Base-by-base conservation (phyloP, 2,329 filamentous ascomycete genomes). In the Colletotrichum liaoningense region DNA sequence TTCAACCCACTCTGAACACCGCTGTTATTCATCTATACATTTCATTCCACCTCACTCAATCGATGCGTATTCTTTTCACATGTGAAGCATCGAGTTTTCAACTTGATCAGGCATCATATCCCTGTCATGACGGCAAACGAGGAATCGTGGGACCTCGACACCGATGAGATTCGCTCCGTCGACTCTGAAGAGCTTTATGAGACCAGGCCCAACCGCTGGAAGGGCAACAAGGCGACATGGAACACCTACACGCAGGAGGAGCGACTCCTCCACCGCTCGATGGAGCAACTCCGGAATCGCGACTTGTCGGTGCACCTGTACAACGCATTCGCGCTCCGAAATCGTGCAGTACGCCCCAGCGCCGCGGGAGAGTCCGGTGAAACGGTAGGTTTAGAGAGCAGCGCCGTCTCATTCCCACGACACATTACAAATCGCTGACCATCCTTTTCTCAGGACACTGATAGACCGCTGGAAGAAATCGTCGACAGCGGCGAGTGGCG, bases 301-400 rank as follows among this genome's bases (percentile, higher is more conserved):
- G 92, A 98, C 79, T 84, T 98, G 12, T 87, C 90, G 0, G 83
- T 92, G 57, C 95, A 98, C 83, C 84, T 98, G 5, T 97, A 94
- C 83, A 94, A 97, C 81, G 88, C 93, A 0, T 93, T 93, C 83
- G 88, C 88, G 46, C 84, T 97, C 67, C 95, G 93, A 80, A 83
- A 84, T 46, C 84, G 87, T n/a, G 46, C 69, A 11, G 56, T 55
- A 12, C 63, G 33, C 6, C 30, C 28, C 8, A 16, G 28, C 3
- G 76, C 67, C 9, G 24, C 67, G 19, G 35, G 49, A 54, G 52
- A 60, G 7, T 28, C 56, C 2, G 26, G 49, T 4, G 63, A 62
- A 54, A 56, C 72, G 42, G 57, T 72, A 49, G 0, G 42, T 49
- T 49, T 49, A 5, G 42, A n/a, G 8, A 63, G 56, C 49, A 30